phyloP scores from a whole-genome alignment of 768 basidiomycete species.

The Leucosporidium scottii region DNA sequence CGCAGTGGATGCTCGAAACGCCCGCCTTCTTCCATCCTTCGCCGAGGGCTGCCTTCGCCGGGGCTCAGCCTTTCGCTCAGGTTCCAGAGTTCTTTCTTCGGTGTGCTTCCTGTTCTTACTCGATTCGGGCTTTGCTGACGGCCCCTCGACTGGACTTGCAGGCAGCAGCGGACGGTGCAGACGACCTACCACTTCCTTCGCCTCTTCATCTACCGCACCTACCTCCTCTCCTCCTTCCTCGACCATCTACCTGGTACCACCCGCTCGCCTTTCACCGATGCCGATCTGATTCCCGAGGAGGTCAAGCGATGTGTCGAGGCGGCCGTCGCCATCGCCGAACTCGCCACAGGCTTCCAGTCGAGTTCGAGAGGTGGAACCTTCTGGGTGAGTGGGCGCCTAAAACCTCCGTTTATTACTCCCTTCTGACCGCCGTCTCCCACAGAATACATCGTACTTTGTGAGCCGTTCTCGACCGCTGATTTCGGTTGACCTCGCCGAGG shows the following conservation, averaged over 20 bases:
- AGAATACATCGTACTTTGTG: background rate
- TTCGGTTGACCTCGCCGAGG: background rate
- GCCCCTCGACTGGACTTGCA: background rate
- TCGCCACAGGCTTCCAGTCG: background rate
- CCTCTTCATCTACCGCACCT: constrained; percentile 1
- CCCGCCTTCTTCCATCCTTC: background rate
- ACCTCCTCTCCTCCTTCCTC: constrained; percentile 4
- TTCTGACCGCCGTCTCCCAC: too few species aligned
- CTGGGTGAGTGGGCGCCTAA: background rate
- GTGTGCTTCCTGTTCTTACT: background rate
- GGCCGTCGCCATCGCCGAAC: background rate
- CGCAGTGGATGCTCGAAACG: background rate
- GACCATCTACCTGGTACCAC: background rate
- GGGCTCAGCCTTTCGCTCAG: background rate
- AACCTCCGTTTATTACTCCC: too few species aligned
- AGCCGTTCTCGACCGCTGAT: background rate
- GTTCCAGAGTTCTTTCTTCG: background rate
- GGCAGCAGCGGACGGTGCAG: background rate
- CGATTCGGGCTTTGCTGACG: background rate
- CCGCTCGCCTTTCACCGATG: background rate
- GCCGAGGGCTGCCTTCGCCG: background rate
- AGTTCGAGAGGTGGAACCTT: background rate
- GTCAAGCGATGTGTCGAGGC: constrained; percentile 1
- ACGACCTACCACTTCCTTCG: background rate
- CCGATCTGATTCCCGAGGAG: background rate